phyloP scores from a whole-genome alignment of 305 asterid species.

The Fraxinus sp. region DNA sequence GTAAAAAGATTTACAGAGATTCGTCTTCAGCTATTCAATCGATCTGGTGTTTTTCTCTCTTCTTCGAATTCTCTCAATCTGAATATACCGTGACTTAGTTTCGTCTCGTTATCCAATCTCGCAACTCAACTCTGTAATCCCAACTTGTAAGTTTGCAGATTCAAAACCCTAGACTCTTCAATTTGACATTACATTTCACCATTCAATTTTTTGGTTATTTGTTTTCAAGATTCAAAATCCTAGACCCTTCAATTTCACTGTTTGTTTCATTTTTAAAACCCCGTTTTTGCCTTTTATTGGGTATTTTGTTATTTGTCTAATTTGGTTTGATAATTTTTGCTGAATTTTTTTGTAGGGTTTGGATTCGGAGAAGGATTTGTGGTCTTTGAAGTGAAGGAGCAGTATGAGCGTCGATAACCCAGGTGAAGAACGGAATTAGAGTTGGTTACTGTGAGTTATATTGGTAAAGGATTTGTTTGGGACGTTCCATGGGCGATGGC shows the following conservation, averaged over 20 bases:
- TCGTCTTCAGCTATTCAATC: conserved; percentile 69
- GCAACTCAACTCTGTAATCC: conserved; percentile 32
- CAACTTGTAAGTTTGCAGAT: conserved; percentile 45
- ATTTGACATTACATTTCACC: conserved; percentile 15
- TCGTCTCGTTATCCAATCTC: conserved; percentile 40
- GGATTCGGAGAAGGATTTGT: conserved; percentile 34
- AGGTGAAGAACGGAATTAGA: conserved; percentile 67
- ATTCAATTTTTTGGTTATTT: background rate
- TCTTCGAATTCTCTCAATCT: conserved; percentile 14
- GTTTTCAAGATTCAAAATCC: conserved; percentile 33
- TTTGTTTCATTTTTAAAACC: conserved; percentile 17
- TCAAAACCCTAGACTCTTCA: conserved; percentile 61
- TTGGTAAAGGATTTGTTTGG: conserved; percentile 28
- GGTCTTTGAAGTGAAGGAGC: conserved; percentile 27
- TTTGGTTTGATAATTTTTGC: conserved; percentile 24
- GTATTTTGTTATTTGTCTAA: background rate
- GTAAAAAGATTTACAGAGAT: conserved; percentile 46
- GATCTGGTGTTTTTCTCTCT: conserved; percentile 38
- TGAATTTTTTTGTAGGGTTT: conserved; percentile 36
- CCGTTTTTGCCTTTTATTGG: conserved; percentile 23
- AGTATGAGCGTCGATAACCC: conserved; percentile 95
- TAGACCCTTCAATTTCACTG: conserved; percentile 22
- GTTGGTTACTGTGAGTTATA: conserved; percentile 33
- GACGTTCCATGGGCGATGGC: conserved; percentile 99
- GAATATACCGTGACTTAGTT: conserved; percentile 26